Base-by-base conservation (phyloP, 2,329 filamentous ascomycete species). In the Huntiella moniliformis region DNA sequence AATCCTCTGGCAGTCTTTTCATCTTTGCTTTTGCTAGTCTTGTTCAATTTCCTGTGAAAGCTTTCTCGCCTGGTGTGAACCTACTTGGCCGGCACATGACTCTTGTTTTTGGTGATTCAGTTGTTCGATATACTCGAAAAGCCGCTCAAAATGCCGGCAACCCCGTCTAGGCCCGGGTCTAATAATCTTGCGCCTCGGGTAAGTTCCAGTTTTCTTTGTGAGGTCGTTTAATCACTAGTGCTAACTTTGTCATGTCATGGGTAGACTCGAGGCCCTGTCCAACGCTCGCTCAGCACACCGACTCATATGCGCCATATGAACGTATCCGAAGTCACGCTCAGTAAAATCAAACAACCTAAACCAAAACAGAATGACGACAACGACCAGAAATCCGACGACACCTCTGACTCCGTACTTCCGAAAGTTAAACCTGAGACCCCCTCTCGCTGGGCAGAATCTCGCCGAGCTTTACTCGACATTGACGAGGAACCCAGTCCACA, bases 261-360 rank as follows among this genome's bases (percentile, higher is more conserved):
- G 41, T 40, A 40, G 44, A 42, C 41, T 11, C 40, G 42, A 42
- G 42, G 60, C 42, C 63, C 65, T 55, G 75, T 71, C 72, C 66
- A 68, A 54, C 65, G 71, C 54, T 67, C 68, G 28, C 69, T 66
- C 52, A 73, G 67, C 55, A 64, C 44, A 3, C 48, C 48, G 8
- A 50, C 40, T 28, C 42, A 32, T 12, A 40, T 35, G 15, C 40
- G 40, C 17, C 40, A 47, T 12, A 28, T 50, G 8, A 61, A 68
- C 13, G 63, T 75, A 10, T 78, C 75, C 35, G 65, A 71, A 31
- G 64, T 63, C 6, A 76, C 75, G 8, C 78, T 73, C 55, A 71
- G 63, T 51, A 79, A 78, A 54, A 63, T 79, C 31, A 70, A 68
- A 49, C 60, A 61, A 31, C 73, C 73, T 55, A 71, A 72, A 47